A percentile compares a stretch with the other conserved stretches of the same genome.
phyloP scores from a whole-genome alignment of 139 green algal genomes.

The Axilococcus clingmanii region DNA sequence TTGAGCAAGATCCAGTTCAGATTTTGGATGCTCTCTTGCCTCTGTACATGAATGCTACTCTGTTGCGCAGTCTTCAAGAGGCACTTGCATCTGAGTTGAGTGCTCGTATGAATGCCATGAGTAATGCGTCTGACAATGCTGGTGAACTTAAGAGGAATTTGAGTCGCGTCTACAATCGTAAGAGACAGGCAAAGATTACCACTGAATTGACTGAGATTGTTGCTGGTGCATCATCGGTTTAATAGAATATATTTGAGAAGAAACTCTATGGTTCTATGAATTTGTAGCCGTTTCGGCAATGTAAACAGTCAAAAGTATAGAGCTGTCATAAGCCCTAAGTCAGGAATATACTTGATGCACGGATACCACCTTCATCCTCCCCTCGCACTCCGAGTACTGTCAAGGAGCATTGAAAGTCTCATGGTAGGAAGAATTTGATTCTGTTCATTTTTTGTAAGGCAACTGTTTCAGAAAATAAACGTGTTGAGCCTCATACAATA shows the following conservation, averaged over 20 bases:
- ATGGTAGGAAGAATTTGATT: no score
- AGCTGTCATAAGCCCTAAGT: no score
- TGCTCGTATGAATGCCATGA: conserved; percentile 99
- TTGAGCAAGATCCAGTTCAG: conserved; percentile 98
- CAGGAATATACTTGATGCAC: no score
- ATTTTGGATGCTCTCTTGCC: conserved; percentile 97
- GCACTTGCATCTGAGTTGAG: conserved; percentile 93
- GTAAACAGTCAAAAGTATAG: no score
- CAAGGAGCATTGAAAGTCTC: no score
- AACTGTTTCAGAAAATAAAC: no score
- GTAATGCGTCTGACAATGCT: conserved; percentile 91
- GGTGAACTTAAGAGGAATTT: conserved; percentile 86
- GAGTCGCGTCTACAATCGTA: conserved; percentile 84
- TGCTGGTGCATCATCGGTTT: conserved; percentile 10
- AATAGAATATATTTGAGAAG: neutral
- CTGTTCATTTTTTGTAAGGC: no score
- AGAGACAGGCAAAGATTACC: conserved; percentile 91
- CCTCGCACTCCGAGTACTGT: no score
- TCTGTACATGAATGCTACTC: conserved; percentile 94
- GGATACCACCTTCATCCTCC: no score
- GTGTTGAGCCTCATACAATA: no score
- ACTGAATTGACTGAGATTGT: conserved; percentile 53
- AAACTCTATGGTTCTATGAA: no score
- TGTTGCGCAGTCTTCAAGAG: conserved; percentile 79
- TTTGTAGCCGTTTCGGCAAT: no score